These are phyloP conservation scores for Cladosporium sp. DNA, from an alignment of 2,329 filamentous ascomycete species.

Conservation along the genomic window DNA sequence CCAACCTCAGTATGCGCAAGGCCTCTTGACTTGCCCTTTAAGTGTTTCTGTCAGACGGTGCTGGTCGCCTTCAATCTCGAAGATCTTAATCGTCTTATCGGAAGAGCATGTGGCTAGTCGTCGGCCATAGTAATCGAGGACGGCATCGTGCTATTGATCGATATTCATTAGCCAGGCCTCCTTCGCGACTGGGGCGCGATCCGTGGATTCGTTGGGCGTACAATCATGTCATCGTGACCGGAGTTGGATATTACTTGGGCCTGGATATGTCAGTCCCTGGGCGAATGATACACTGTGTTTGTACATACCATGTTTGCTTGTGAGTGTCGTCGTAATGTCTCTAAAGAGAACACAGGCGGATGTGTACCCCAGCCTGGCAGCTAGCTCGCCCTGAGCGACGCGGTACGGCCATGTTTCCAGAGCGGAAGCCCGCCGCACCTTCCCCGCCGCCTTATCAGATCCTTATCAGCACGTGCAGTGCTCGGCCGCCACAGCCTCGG, in stretches of 20 bases:
- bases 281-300: neutral
- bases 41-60: conserved; percentile 88
- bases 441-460: neutral
- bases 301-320: conserved; percentile 12
- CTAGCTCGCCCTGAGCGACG: neutral
- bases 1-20: neutral
- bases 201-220: conserved; percentile 49
- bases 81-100: conserved; percentile 98
- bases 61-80: conserved; percentile 89
- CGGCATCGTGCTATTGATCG: conserved; percentile 76
- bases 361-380: neutral
- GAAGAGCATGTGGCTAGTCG: conserved; percentile 95
- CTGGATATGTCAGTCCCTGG: conserved; percentile 34
- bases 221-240: conserved; percentile 99
- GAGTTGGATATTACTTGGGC: conserved; percentile 77
- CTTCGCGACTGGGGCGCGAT: neutral
- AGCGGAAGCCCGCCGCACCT: neutral
- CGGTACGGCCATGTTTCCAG: neutral
- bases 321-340: neutral
- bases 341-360: neutral
- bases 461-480: neutral
- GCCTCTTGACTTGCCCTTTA: conserved; percentile 70
- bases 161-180: conserved; percentile 12
- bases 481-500: neutral
- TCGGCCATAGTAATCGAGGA: conserved; percentile 96